Evolutionary conservation across 805 yeast species (phyloP).

Genomic region (Kodamaea kakaduensis): DNA sequence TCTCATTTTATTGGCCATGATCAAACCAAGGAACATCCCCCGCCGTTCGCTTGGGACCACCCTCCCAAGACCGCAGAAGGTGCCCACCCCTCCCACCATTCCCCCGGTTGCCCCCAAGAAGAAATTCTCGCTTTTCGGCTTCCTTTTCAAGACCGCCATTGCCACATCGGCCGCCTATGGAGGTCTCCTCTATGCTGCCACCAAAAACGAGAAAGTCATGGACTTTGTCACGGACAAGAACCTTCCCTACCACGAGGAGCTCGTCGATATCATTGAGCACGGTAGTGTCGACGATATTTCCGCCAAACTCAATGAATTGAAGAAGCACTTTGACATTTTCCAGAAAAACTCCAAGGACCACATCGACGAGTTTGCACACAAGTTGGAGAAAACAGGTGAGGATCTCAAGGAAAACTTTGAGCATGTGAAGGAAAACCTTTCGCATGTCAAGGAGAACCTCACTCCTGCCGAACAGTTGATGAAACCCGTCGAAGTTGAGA

Average conservation of each 20-base stretch:
- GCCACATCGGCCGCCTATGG: constrained; percentile 33
- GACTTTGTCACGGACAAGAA: constrained; percentile 42
- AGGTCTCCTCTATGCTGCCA: constrained; percentile 37
- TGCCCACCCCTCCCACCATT: constrained; percentile 4
- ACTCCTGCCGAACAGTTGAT: constrained; percentile 43
- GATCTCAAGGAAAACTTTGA: constrained; percentile 28
- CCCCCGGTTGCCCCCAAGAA: constrained; percentile 16
- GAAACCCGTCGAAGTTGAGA: constrained; percentile 36
- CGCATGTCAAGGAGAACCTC: constrained; percentile 11
- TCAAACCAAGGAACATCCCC: constrained; percentile 10
- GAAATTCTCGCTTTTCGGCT: constrained; percentile 28
- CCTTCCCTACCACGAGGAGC: constrained; percentile 40
- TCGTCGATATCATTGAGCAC: constrained; percentile 34
- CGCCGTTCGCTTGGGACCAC: constrained; percentile 5
- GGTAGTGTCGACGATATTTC: constrained; percentile 32
- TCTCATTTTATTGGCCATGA: background rate
- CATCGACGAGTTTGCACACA: constrained; percentile 29
- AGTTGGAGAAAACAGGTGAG: constrained; percentile 32
- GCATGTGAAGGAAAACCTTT: no score
- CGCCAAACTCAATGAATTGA: constrained; percentile 16
- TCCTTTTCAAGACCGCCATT: constrained; percentile 28
- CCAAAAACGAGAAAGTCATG: constrained; percentile 41
- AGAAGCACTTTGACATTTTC: constrained; percentile 17
- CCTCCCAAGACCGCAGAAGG: constrained; percentile 2
- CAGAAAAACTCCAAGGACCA: constrained; percentile 30